Evolutionary conservation across 2,329 filamentous ascomycete genomes (phyloP).

Genomic region (Sclerotinia glacialis): DNA sequence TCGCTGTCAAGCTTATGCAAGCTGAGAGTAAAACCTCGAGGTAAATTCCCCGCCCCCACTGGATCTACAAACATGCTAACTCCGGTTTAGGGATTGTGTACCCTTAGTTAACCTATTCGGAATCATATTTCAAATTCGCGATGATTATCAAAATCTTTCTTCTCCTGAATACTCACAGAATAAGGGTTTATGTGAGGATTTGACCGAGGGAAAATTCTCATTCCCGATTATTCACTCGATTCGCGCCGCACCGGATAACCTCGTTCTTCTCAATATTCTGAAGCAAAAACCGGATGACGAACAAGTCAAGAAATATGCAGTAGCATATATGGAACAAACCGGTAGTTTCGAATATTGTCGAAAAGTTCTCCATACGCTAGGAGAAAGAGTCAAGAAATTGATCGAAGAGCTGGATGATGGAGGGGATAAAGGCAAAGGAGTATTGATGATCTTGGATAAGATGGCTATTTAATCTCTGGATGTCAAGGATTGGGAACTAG

Average conservation of each 20-base stretch:
- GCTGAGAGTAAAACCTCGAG: constrained; percentile 56
- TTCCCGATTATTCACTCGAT: constrained; percentile 96
- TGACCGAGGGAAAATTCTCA: constrained; percentile 96
- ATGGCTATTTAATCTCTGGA: constrained; percentile 46
- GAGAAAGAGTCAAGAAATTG: constrained; percentile 60
- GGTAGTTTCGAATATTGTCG: constrained; percentile 87
- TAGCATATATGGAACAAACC: constrained; percentile 84
- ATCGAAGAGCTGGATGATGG: constrained; percentile 62
- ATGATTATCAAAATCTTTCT: constrained; percentile 89
- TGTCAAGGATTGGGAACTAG: not conserved
- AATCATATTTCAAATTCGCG: constrained; percentile 84
- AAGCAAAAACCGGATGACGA: constrained; percentile 84
- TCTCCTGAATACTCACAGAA: constrained; percentile 74
- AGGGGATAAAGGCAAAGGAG: constrained; percentile 52
- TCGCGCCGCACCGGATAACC: constrained; percentile 67
- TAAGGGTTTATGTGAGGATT: constrained; percentile 91
- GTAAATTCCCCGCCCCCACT: constrained; percentile 35
- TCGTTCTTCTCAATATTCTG: constrained; percentile 86
- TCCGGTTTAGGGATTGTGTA: constrained; percentile 60
- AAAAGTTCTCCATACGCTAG: constrained; percentile 61
- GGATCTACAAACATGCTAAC: constrained; percentile 11
- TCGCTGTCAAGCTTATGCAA: constrained; percentile 87
- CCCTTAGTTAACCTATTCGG: constrained; percentile 83
- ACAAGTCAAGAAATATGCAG: constrained; percentile 87
- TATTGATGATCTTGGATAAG: constrained; percentile 67